Base-by-base conservation (phyloP, 1,284 basidiomycete species). In the Rhodotorula sp. region DNA sequence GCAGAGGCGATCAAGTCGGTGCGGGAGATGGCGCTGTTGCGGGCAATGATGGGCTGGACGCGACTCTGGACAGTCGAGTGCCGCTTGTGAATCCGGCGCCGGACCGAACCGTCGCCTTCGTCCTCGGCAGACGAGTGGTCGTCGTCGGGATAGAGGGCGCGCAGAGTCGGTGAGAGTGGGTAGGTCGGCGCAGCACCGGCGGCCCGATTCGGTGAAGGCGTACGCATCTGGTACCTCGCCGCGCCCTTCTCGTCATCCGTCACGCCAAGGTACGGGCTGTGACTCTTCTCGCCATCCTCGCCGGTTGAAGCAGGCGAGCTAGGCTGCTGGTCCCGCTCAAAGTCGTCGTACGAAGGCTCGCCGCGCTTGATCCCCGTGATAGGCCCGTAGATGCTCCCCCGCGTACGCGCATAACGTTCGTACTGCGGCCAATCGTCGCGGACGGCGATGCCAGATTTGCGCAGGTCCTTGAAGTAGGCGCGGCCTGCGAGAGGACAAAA, bases 381-480 rank as follows among this genome's bases (percentile, higher is more conserved):
- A 6, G 89, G 89, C 37, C 92, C 90, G 79, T 97, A 97, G 72
- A 94, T 93, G 28, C 89, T 91, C 16, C 92, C 92, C 48, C 91
- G 83, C 65, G 90, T 84, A 58, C 90, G 86, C 26, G 93, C 93
- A 78, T 92, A 92, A 74, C 90, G 87, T 86, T 91, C 94, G 79
- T 94, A 98, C 79, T 94, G 91, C 9, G 95, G 95, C 94, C 94
- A 99, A 80, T 97, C 95, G 28, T 96, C 91, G 79, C 89, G 89
- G 77, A 98, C 89, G 15, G 88, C 87, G 50, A 90, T 87, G 13
- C 94, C 94, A 2, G 92, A 93, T 82, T 94, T 93, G 78, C 91
- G 88, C 70, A 99, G 86, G 80, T 98, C 95, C 84, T 97, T 96
- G 86, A 99, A 97, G 81, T 97, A 98, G 11, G 94, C 95, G 69